phyloP scores from a whole-genome alignment of 2,329 filamentous ascomycete species.

The Cladosporium velox region DNA sequence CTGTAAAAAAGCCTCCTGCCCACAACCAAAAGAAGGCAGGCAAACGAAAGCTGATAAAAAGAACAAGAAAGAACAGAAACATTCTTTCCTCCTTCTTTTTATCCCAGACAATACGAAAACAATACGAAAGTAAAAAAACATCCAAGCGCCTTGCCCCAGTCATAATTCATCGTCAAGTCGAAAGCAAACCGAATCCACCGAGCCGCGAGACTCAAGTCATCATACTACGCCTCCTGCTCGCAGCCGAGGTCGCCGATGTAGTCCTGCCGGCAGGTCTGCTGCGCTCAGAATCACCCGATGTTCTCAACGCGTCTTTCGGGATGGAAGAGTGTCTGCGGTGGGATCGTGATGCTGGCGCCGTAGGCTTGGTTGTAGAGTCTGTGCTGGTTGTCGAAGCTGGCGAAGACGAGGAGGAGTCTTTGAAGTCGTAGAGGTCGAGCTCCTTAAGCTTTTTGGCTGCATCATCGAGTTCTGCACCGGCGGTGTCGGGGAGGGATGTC shows the following conservation, averaged over 20 bases:
- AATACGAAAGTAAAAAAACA: not conserved
- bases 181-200: not conserved
- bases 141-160: not conserved
- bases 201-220: slow-evolving; percentile 31
- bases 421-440: slow-evolving; percentile 39
- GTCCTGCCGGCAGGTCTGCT: slow-evolving; percentile 13
- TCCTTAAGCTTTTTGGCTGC: slow-evolving; percentile 33
- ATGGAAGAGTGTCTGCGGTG: slow-evolving; percentile 34
- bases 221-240: slow-evolving; percentile 41
- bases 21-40: not conserved
- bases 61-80: not conserved
- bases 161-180: not conserved
- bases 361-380: not conserved
- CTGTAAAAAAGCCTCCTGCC: not conserved
- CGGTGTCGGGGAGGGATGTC: not conserved
- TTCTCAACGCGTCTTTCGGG: slow-evolving; percentile 24
- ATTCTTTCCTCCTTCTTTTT: not conserved
- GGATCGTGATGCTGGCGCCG: not conserved
- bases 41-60: not conserved
- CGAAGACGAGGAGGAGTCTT: slow-evolving; percentile 32
- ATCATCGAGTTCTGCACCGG: slow-evolving; percentile 24
- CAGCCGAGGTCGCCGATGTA: slow-evolving; percentile 34
- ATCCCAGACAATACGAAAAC: not conserved
- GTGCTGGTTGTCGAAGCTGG: slow-evolving; percentile 10
- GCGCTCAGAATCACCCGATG: slow-evolving; percentile 9